Percentiles rank a stretch among this genome's conserved stretches.
Evolutionary conservation across 345 rosid genomes (phyloP).

Genomic region (Adansonia digitata): DNA sequence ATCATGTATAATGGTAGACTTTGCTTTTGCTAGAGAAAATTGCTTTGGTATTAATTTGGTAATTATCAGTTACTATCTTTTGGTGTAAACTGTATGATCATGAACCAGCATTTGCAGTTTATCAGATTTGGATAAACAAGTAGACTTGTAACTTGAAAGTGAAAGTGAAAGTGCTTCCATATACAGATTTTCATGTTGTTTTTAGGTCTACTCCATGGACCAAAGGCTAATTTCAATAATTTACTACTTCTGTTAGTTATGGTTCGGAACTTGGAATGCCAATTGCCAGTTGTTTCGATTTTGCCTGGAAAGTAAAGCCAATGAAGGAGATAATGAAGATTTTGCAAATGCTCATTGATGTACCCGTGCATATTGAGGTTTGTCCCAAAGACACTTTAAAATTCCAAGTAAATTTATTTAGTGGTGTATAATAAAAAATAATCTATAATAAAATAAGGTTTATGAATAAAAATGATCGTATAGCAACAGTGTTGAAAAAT

Average conservation of each 20-base stretch:
- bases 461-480: no score
- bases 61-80: slow-evolving; percentile 19
- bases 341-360: no score
- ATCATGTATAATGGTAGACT: slow-evolving; percentile 26
- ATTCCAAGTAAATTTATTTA: no score
- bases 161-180: neutral
- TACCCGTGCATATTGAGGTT: no score
- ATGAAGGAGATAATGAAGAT: neutral
- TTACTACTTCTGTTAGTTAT: neutral
- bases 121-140: neutral
- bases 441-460: no score
- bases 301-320: neutral
- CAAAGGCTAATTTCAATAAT: neutral
- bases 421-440: no score
- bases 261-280: no score
- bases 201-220: neutral
- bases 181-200: neutral
- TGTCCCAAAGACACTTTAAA: no score
- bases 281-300: neutral
- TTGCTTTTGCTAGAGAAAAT: slow-evolving; percentile 12
- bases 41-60: slow-evolving; percentile 11
- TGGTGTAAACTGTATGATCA: slow-evolving; percentile 14
- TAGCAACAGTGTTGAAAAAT: no score
- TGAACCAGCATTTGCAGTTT: slow-evolving; percentile 10
- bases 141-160: neutral